Percentiles rank a stretch among this genome's conserved stretches.
Conservation (phyloP, 208 protist genomes). For the Acanthamoeba culbertsoni region DNA sequence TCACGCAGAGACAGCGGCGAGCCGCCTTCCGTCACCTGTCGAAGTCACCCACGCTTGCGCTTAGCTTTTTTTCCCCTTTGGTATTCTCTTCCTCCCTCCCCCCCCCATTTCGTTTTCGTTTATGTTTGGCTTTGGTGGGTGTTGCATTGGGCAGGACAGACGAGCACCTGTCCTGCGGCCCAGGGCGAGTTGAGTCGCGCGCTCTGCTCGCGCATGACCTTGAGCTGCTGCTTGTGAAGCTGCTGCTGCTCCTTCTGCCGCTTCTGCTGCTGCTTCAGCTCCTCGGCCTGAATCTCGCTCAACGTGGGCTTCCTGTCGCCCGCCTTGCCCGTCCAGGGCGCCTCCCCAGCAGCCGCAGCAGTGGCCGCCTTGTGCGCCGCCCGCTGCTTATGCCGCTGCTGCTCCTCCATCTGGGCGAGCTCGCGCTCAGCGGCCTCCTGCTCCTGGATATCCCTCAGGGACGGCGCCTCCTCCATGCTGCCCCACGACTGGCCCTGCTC, state of each 20-base stretch:
- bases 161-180: not conserved
- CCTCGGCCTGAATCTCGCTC: conserved; percentile 11
- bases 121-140: too few relatives aligned
- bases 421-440: not conserved
- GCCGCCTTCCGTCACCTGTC: not conserved
- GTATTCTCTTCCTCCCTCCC: too few relatives aligned
- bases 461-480: not conserved
- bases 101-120: too few relatives aligned
- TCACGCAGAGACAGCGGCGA: not conserved
- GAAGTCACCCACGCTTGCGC: not conserved
- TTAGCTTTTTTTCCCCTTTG: too few relatives aligned
- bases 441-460: not conserved
- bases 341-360: not conserved
- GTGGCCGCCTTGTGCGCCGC: not conserved
- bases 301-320: not conserved
- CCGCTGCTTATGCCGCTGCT: not conserved
- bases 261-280: conserved; percentile 26
- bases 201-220: not conserved
- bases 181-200: not conserved
- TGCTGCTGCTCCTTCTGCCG: not conserved
- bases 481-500: not conserved
- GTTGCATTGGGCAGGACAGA: not conserved
- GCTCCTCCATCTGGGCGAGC: not conserved
- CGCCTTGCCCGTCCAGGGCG: not conserved
- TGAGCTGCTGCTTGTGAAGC: conserved; percentile 11